These are phyloP conservation scores for Cymodocea nodosa DNA, from an alignment of 116 monocot genomes.

Conservation along the genomic window DNA sequence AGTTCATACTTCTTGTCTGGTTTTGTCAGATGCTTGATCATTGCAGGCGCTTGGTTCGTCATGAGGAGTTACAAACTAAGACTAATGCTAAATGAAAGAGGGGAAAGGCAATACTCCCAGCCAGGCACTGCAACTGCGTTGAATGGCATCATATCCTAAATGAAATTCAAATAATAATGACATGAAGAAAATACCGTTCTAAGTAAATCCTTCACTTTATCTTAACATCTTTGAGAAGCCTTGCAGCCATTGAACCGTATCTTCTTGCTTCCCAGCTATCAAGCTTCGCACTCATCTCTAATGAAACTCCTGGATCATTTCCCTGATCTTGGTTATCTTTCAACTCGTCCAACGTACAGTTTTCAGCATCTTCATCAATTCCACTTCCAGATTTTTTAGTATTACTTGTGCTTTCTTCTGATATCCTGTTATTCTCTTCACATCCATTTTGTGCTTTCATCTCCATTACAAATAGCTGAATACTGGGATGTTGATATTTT, in stretches of 20 bases:
- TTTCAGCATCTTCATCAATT: slow-evolving; percentile 13
- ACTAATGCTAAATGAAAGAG: no score
- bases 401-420: slow-evolving; percentile 3
- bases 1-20: no score
- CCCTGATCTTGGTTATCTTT: slow-evolving; percentile 8
- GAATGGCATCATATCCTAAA: no score
- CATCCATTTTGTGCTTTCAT: slow-evolving; percentile 14
- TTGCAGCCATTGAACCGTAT: slow-evolving; percentile 66
- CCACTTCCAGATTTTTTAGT: slow-evolving; percentile 6
- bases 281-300: slow-evolving; percentile 5
- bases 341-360: background rate
- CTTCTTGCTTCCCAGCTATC: slow-evolving; percentile 80
- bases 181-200: no score
- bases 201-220: background rate
- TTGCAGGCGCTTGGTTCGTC: no score
- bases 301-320: slow-evolving; percentile 2
- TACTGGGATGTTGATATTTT: slow-evolving; percentile 78
- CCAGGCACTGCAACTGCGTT: no score
- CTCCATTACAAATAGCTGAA: slow-evolving; percentile 69
- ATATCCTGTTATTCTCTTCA: background rate
- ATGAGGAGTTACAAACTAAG: no score
- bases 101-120: no score
- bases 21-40: no score
- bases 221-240: slow-evolving; percentile 66
- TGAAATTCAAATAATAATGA: no score